These are phyloP conservation scores for Myriosclerotinia duriaeana DNA, from an alignment of 2,329 filamentous ascomycete genomes.

Conservation along the genomic window DNA sequence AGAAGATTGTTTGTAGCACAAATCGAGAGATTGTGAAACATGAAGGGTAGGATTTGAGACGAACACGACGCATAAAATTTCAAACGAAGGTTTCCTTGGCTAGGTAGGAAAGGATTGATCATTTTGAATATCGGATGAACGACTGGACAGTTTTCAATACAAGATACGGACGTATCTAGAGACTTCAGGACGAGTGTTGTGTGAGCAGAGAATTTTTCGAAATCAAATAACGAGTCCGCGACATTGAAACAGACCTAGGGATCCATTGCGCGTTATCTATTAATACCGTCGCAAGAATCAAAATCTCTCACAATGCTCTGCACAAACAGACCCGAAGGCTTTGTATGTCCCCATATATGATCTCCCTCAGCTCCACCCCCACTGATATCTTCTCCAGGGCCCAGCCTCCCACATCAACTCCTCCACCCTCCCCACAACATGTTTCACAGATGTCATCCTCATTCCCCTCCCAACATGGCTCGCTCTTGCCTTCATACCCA, in stretches of 20 bases:
- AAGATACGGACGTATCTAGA: conserved; percentile 3
- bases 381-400: conserved; percentile 33
- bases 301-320: conserved; percentile 30
- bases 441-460: conserved; percentile 42
- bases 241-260: background rate
- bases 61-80: conserved; percentile 7
- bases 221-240: background rate
- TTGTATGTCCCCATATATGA: conserved; percentile 33
- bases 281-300: background rate
- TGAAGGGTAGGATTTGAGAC: conserved; percentile 8
- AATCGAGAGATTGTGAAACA: conserved; percentile 5
- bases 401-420: conserved; percentile 40
- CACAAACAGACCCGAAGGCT: conserved; percentile 40
- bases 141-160: background rate
- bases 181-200: conserved; percentile 4
- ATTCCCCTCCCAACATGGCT: conserved; percentile 42
- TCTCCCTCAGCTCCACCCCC: background rate
- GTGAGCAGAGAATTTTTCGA: background rate
- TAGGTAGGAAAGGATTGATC: background rate
- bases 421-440: conserved; percentile 41
- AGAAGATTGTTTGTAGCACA: background rate
- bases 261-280: conserved; percentile 2
- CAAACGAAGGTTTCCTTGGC: background rate
- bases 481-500: conserved; percentile 36
- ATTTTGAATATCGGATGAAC: conserved; percentile 7